Base-by-base conservation (phyloP, 1,284 basidiomycete species). In the Veloboletus limbatus region DNA sequence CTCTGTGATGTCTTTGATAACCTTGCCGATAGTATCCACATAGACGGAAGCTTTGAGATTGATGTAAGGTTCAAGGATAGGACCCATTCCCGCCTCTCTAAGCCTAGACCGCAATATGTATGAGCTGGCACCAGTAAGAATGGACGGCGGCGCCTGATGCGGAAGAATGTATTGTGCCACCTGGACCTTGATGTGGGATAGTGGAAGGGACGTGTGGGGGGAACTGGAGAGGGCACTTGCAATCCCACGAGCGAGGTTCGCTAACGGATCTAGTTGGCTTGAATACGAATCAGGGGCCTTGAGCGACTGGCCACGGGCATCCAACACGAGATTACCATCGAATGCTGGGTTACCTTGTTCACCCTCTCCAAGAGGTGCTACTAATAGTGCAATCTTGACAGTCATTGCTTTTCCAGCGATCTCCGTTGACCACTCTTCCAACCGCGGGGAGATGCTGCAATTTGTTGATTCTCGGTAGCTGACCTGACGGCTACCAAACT, bases 391-490 rank as follows among this genome's bases (percentile, higher is more conserved):
- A 25, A 89, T 67, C 26, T 63, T 66, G 11, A 83, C 74, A 2
- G 69, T 57, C 11, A 65, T 60, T 16, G 64, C 58, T 56, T 76
- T 81, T 24, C 85, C 83, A 13, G 72, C 71, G 17, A 81, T 65
- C 31, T 85, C 82, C n/a, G 78, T 76, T 43, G 75, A 70, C 82
- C 84, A 89, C 2, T 63, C 63, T 41, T 76, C 68, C 51, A 61
- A 36, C 26, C 52, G 45, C 49, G 44, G 58, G 51, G 46, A 32
- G n/a, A 68, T 56, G 2, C 48, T 64, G 4, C 69, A 56, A 17
- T 77, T 76, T 22, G 86, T 68, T 18, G 82, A 78, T 67, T 94
- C 91, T 21, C 89, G 78, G 68, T 86, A 92, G 63, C 82, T 85
- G 39, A 95, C 91, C 6, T 85, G 76, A 45, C 91, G 81, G 43